Evolutionary conservation across 75 land plant species (phyloP), one percentile per base, ranked within the genome.

Genomic region (Ceratopteris richardii): DNA sequence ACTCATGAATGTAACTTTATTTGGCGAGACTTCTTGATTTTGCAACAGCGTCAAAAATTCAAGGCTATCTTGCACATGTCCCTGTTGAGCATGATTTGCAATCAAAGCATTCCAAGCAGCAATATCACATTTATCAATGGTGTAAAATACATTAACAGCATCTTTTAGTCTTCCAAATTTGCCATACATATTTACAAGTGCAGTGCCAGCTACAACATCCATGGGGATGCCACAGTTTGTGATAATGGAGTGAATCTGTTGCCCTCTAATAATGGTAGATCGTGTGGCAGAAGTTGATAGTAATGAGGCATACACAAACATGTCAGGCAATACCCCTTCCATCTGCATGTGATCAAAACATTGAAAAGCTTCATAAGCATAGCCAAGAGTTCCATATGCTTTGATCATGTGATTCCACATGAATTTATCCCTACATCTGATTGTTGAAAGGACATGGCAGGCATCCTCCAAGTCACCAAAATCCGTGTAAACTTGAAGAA

Each of bases 51-150:
- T 40, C 42, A 10, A 9, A 14, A 40, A 40, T 10, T 40, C 42
- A 14, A 9, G 13, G 42, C 13, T 14, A 40, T 40, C 42, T 10
- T 40, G 13, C 13, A 10, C 13, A 9, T 40, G 13, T 9, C 42
- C 42, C 42, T 40, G 42, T 14, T 40, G 42, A 9, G 42, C 42
- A 9, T 10, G 14, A n/a, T n/a, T n/a, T n/a, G 13, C 9, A 9
- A 66, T 56, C 68, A 66, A 56, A 20, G 60, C 44, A 31, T 57
- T 66, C 68, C 68, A 66, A n/a, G 68, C 56, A 0, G 56, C 29
- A 31, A 29, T 29, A 1, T 47, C 60, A 23, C 39, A 5, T 1
- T 17, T 0, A 4, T 3, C 17, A 59, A 66, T 66, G 13, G 13
- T 31, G 6, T 25, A 5, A 41, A 66, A 66, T 13, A 57, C 16